A percentile compares a stretch with the other conserved stretches of the same genome.
Evolutionary conservation across 352 stramenopile genomes (phyloP).

Genomic region (Globisporangium abappressorium): DNA sequence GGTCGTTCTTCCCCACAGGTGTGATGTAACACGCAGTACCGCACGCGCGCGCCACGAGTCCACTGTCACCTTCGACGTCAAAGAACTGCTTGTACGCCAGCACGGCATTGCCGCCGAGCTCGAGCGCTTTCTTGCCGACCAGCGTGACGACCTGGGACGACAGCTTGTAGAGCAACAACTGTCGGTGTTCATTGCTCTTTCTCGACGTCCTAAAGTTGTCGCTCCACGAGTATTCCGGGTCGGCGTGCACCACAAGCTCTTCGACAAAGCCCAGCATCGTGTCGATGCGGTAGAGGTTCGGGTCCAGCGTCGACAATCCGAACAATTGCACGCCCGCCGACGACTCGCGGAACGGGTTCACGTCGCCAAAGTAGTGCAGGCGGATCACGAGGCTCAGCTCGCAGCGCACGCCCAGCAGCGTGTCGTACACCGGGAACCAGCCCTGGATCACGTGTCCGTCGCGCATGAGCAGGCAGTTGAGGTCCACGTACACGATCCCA

Average conservation of each 20-base stretch:
- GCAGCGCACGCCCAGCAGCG: constrained; percentile 93
- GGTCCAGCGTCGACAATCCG: constrained; percentile 93
- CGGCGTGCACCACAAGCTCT: constrained; percentile 96
- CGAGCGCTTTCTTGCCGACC: constrained; percentile 95
- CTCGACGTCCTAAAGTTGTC: constrained; percentile 92
- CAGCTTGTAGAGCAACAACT: constrained; percentile 95
- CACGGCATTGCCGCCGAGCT: constrained; percentile 97
- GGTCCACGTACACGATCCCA: constrained; percentile 96
- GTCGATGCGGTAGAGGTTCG: constrained; percentile 84
- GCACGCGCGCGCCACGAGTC: constrained; percentile 95
- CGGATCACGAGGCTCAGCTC: constrained; percentile 95
- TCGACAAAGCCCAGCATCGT: constrained; percentile 93
- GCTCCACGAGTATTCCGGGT: constrained; percentile 98
- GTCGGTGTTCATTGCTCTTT: constrained; percentile 95
- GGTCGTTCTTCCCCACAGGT: constrained; percentile 57
- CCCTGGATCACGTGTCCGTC: constrained; percentile 92
- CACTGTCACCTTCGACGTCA: constrained; percentile 98
- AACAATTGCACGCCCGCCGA: constrained; percentile 98
- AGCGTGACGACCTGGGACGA: constrained; percentile 83
- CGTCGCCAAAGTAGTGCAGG: constrained; percentile 95
- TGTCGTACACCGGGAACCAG: constrained; percentile 99
- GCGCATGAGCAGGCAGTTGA: constrained; percentile 97
- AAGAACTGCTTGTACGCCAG: constrained; percentile 98
- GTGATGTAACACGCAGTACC: constrained; percentile 90
- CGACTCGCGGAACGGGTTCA: constrained; percentile 97